Percentiles rank a stretch among this genome's conserved stretches.
Evolutionary conservation across 2,329 filamentous ascomycete genomes (phyloP).

Genomic region (Scytalidium lignicola): DNA sequence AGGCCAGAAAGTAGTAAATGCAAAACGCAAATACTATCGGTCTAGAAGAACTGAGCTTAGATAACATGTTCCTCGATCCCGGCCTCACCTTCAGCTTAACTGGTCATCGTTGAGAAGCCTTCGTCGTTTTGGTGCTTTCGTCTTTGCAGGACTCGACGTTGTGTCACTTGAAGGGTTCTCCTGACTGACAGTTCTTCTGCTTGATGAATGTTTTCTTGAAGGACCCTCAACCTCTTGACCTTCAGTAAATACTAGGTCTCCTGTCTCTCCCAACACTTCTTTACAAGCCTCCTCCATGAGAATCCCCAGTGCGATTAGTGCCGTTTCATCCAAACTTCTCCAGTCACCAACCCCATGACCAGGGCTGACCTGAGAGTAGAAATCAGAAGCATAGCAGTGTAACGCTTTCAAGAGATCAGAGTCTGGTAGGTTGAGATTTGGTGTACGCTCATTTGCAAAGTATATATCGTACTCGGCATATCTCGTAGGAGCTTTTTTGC

Average conservation of each 20-base stretch:
- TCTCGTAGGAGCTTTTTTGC: constrained; percentile 56
- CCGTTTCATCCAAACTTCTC: constrained; percentile 71
- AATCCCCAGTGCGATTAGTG: constrained; percentile 69
- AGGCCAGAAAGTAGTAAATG: not conserved
- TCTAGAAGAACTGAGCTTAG: too few species aligned
- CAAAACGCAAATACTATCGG: too few species aligned
- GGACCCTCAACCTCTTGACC: constrained; percentile 24
- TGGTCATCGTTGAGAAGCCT: not conserved
- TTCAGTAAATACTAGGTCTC: constrained; percentile 69
- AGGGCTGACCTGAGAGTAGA: constrained; percentile 43
- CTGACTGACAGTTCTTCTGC: not conserved
- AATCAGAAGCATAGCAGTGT: constrained; percentile 63
- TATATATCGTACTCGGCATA: constrained; percentile 70
- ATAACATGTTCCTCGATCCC: too few species aligned
- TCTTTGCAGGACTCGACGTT: not conserved
- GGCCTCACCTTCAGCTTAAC: not conserved
- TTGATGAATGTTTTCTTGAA: not conserved
- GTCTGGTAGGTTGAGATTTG: constrained; percentile 54
- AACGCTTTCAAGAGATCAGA: constrained; percentile 65
- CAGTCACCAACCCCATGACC: constrained; percentile 31
- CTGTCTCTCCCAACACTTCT: constrained; percentile 56
- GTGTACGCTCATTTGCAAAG: constrained; percentile 54
- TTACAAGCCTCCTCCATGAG: constrained; percentile 66
- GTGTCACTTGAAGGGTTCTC: not conserved
- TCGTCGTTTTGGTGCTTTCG: not conserved